A percentile compares a stretch with the other conserved stretches of the same genome.
phyloP scores from a whole-genome alignment of 1,139 yeast species.

The Blastobotrys malaysiensis region DNA sequence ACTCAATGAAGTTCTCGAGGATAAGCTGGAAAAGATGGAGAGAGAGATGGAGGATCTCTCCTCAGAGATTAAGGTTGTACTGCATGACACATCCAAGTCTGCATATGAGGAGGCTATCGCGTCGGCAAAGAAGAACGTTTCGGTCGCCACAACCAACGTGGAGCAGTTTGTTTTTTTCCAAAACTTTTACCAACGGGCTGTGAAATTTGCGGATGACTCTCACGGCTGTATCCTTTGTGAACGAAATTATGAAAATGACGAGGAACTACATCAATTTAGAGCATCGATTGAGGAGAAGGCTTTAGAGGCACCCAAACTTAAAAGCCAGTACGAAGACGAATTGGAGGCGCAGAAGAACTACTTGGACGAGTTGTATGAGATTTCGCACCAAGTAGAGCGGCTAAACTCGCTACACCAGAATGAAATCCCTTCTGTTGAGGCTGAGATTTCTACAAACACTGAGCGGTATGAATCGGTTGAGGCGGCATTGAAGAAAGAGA shows the following conservation, averaged over 20 bases:
- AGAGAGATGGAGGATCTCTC: background rate
- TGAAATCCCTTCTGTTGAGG: constrained; percentile 18
- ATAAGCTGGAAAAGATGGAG: background rate
- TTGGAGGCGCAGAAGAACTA: background rate
- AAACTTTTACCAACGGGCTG: constrained; percentile 5
- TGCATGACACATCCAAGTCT: background rate
- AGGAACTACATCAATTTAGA: constrained; percentile 18
- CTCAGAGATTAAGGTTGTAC: background rate
- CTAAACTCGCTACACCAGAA: constrained; percentile 10
- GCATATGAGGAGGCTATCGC: background rate
- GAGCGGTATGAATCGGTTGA: constrained; percentile 17
- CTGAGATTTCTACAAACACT: constrained; percentile 24
- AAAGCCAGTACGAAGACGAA: background rate
- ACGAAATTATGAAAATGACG: constrained; percentile 13
- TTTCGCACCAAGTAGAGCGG: constrained; percentile 17
- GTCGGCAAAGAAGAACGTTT: background rate
- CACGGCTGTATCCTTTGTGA: constrained; percentile 7
- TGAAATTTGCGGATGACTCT: constrained; percentile 3
- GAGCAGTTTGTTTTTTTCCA: background rate
- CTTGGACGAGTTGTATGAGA: constrained; percentile 24
- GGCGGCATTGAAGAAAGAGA: constrained; percentile 4
- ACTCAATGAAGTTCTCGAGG: background rate
- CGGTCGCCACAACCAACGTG: background rate
- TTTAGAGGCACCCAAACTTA: background rate
- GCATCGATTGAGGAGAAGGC: background rate